Evolutionary conservation across 2,329 filamentous ascomycete genomes (phyloP), one percentile per base, ranked within the genome.

Genomic region (Ilyonectria robusta): DNA sequence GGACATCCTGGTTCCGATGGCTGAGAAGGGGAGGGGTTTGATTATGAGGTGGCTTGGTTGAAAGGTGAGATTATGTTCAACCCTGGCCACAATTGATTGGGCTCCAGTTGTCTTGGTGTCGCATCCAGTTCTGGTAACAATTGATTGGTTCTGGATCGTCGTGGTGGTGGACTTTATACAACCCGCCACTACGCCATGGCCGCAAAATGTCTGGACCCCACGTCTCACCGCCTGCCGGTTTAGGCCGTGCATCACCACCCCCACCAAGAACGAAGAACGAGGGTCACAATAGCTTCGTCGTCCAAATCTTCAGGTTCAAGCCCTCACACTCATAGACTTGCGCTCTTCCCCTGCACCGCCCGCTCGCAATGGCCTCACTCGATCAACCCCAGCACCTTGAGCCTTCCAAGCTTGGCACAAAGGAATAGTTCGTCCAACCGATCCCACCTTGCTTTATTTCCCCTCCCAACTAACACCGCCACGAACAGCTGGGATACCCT

Each of bases 341-440:
- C 29, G 23, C 26, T 1, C 35, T 29, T 17, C 19, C 8, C 31
- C 7, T 11, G 17, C 11, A 53, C 37, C 17, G 55, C 19, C 13
- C 2, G 35, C 29, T 35, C 50, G 29, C n/a, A 31, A 77, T 77
- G 75, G 48, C 70, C 23, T 64, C 71, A 33, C 44, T 54, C 67
- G 62, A 72, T 65, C 62, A 86, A 84, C 91, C 91, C n/a, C 81
- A 82, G 1, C 89, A 92, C 74, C 90, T 97, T 29, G 88, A 92
- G 71, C 93, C 94, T 19, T 97, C 85, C 78, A 82, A 88, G 79
- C 88, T 98, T 33, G 95, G 95, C 57, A 97, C 94, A 33, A 97
- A 94, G 82, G 91, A 95, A 85, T 97, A 97, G 94, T 97, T 84
- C 75, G 89, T 86, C 29, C 59, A 54, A 48, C 29, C 26, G 51